Base-by-base conservation (phyloP, 2,329 filamentous ascomycete genomes). In the Talaromyces piceae region DNA sequence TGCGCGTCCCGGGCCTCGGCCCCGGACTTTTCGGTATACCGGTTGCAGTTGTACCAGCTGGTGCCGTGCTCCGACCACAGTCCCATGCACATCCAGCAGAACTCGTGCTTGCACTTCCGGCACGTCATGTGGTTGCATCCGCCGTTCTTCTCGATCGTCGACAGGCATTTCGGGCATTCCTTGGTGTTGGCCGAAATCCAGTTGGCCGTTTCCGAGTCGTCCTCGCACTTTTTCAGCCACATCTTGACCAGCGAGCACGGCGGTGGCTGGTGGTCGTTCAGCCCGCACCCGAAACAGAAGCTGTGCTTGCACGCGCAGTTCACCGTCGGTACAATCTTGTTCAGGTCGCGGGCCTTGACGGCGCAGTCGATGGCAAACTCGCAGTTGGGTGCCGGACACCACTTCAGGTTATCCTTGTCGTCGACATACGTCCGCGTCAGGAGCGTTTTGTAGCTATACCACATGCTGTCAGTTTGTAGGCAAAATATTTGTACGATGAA, bases 81-180 rank as follows among this genome's bases (percentile, higher is more conserved):
- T 0, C 93, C 93, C 93, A 98, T 98, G 65, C 93, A 98, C 87
- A 98, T 97, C 93, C 93, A 98, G 73, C 93, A 98, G 64, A 98
- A 96, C 64, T 96, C 91, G 64, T 96, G 85, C 63, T 90, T 89
- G 74, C 91, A 96, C 69, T 96, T 96, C 51, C 91, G 79, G 67
- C 91, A 96, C 0, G 91, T 96, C 91, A 96, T 96, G 69, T 96
- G 91, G 73, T 96, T 96, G 74, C 91, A 96, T 3, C 91, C 91
- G 48, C 91, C 91, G 59, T 98, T 98, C 80, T 98, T 98, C 72
- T 98, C 93, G 41, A 98, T 98, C 0, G 93, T 98, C 2, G 91
- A 97, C 60, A 88, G 83, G 70, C 93, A 98, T 67, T 87, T 93
- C 0, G 93, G 91, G 58, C 93, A 98, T 68, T 98, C 93, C 67